Base-by-base conservation (phyloP, 352 stramenopile genomes). In the Phytophthora parvispora region DNA sequence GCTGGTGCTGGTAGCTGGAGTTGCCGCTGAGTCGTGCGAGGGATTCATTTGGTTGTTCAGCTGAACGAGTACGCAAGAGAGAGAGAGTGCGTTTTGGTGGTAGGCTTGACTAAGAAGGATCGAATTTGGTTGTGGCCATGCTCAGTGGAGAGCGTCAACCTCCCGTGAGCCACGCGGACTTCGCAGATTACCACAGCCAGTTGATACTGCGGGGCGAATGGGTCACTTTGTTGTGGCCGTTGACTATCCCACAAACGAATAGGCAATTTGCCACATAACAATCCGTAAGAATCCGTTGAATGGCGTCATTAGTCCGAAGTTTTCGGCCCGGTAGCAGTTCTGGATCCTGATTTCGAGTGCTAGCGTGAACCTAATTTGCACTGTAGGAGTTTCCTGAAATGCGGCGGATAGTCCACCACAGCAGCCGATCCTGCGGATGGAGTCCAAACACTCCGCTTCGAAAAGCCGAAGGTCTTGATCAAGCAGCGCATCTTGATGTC, bases 211-310 rank as follows among this genome's bases (percentile, higher is more conserved):
- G 59, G 51, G 47, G 60, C 53, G 32, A 53, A 38, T 72, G 58
- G 64, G 64, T 72, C 5, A 47, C 20, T 15, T 31, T 20, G 32
- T 63, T 62, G 58, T 72, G 64, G 64, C 31, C 49, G 49, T 67
- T 63, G 53, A 25, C 5, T 52, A 38, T 53, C 51, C n/a, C n/a
- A n/a, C n/a, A n/a, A 53, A 50, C 47, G 27, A 48, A 36, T 22
- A 49, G 16, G 15, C 7, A 18, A 7, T 49, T 4, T 10, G 36
- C 22, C 32, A 43, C 60, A 57, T 49, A 27, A 52, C 18, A 27
- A 58, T 69, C 43, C 55, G 20, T 6, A 34, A 71, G 64, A 71
- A 71, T 61, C 56, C 28, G 47, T 54, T 51, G 36, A 22, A 43
- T 55, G 18, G 28, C 63, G 55, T 65, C 63, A 70, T 60, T 60